Base-by-base conservation (phyloP, 257 asterid genomes). In the Oldenlandia corymbosa region DNA sequence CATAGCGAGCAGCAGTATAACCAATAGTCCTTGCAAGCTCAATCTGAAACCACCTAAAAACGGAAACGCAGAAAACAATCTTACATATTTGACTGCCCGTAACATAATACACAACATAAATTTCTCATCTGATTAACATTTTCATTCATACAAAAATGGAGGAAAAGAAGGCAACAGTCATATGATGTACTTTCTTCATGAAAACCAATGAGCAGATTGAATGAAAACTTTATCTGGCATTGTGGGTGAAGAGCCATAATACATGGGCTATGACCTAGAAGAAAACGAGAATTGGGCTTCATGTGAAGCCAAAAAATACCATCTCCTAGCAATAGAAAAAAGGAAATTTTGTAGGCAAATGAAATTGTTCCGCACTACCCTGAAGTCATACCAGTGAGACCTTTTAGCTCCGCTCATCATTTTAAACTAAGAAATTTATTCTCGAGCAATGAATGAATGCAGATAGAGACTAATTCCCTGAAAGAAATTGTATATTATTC, bases 11-110 rank as follows among this genome's bases (percentile, higher is more conserved):
- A 79, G 94, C 81, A 74, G 96, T 77, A 69, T 93, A 93, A 52
- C 97, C 97, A 88, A 93, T 73, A 68, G 86, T 88, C 84, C 92
- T 83, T 54, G 99, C 99, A 77, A 90, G 96, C 82, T 93, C 99
- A 81, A 87, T 78, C 99, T 89, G 94, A 74, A 92, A 85, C 81
- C 90, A 79, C 88, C 91, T 87, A 84, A 89, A 87, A 83, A 73
- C 43, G 68, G 69, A 74, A 75, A 58, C 73, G 76, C 71, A 62
- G 80, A 70, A 80, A 76, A 71, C 80, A 69, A 78, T 81, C 81
- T 78, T 58, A 78, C 71, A 72, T 76, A 62, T 23, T 8, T 49
- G 62, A 67, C 26, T 36, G 36, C 57, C 42, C 20, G 23, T 30
- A 52, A 49, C 26, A 50, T 23, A 31, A 42, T 51, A 68, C 41